phyloP scores from a whole-genome alignment of 495 filamentous ascomycete species.

The Hypoxylon rickii region DNA sequence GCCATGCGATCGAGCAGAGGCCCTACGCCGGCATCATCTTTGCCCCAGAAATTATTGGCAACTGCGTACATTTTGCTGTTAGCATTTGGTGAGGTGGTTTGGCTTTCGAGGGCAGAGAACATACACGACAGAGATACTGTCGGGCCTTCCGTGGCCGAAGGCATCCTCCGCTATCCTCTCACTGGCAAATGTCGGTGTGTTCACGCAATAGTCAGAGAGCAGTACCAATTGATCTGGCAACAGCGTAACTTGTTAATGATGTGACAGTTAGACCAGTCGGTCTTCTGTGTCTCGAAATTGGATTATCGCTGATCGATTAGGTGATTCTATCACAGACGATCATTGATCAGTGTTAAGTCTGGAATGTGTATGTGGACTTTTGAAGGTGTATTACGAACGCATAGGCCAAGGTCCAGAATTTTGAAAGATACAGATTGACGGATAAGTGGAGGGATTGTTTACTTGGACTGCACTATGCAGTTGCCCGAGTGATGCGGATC shows the following conservation, averaged over 20 bases:
- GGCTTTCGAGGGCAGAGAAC: not conserved
- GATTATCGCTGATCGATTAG: constrained; percentile 15
- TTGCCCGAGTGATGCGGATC: constrained; percentile 30
- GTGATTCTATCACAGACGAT: not conserved
- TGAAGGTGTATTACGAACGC: constrained; percentile 15
- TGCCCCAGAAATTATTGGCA: constrained; percentile 99
- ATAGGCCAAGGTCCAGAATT: constrained; percentile 10
- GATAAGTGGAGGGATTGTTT: constrained; percentile 19
- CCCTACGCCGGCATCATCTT: constrained; percentile 93
- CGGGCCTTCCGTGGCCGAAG: constrained; percentile 39
- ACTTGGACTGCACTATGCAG: constrained; percentile 15
- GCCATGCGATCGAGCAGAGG: constrained; percentile 97
- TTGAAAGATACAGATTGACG: too few relatives aligned
- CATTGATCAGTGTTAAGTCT: constrained; percentile 17
- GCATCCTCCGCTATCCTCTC: constrained; percentile 32
- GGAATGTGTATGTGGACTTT: constrained; percentile 22
- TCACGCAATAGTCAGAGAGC: constrained; percentile 1
- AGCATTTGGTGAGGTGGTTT: constrained; percentile 6
- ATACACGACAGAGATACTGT: constrained; percentile 40
- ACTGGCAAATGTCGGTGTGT: constrained; percentile 2
- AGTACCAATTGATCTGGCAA: constrained; percentile 3
- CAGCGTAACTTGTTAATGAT: not conserved
- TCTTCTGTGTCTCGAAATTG: constrained; percentile 28
- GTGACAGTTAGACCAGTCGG: not conserved
- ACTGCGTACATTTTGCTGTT: constrained; percentile 57